phyloP scores from a whole-genome alignment of 106 monocot genomes.

The Triglochin maritima region DNA sequence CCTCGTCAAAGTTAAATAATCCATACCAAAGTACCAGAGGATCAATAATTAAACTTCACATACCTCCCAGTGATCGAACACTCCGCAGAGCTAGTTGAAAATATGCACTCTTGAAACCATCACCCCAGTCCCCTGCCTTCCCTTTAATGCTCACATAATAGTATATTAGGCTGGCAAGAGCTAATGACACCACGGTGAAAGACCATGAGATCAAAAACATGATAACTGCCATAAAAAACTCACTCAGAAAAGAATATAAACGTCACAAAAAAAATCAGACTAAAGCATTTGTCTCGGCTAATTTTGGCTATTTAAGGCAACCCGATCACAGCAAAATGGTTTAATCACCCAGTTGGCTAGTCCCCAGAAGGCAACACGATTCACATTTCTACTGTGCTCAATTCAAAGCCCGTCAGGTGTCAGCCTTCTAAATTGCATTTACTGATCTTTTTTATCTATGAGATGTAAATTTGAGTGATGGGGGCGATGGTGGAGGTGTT shows the following conservation, averaged over 20 bases:
- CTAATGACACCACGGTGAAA: conserved; percentile 90
- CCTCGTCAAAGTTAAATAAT: neutral
- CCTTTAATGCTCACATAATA: conserved; percentile 98
- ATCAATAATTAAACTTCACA: neutral
- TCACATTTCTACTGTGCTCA: no score
- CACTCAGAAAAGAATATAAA: neutral
- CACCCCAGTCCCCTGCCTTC: conserved; percentile 99
- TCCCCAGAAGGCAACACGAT: no score
- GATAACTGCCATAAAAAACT: conserved; percentile 50
- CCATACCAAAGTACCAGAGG: no score
- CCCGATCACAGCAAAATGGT: no score
- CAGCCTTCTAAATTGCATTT: no score
- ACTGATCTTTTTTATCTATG: no score
- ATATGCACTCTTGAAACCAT: conserved; percentile 98
- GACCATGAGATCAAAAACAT: conserved; percentile 98
- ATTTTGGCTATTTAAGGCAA: no score
- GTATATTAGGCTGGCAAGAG: conserved; percentile 95
- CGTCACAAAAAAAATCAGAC: neutral
- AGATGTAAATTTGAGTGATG: no score
- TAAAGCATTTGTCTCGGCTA: neutral
- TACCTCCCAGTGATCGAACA: conserved; percentile 97
- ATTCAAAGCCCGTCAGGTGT: no score
- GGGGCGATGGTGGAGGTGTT: no score
- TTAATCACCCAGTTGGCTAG: no score
- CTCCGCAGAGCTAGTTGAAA: conserved; percentile 87